These are phyloP conservation scores for Maudiozyma serrabonitensis DNA, from an alignment of 805 yeast genomes.

Conservation along the genomic window DNA sequence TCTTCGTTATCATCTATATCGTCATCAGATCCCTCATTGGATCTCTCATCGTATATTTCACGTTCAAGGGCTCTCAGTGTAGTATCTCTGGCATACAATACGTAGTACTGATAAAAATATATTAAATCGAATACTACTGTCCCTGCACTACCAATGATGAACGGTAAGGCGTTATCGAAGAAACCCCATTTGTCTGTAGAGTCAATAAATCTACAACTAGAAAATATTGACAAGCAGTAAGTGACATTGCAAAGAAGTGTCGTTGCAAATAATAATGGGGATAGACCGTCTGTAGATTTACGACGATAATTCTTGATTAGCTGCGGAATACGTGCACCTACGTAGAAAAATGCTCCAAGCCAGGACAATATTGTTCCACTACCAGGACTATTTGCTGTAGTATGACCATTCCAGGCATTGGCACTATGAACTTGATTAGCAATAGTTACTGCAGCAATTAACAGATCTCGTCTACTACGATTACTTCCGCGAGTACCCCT, in stretches of 20 bases:
- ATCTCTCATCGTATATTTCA: conserved; percentile 4
- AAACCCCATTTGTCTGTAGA: conserved; percentile 36
- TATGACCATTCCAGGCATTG: neutral
- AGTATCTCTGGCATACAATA: conserved; percentile 25
- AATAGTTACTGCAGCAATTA: conserved; percentile 20
- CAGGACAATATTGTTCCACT: conserved; percentile 56
- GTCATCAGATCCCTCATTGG: neutral
- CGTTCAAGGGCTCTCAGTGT: conserved; percentile 22
- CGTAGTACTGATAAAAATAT: conserved; percentile 51
- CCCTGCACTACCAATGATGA: conserved; percentile 76
- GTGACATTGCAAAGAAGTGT: conserved; percentile 72
- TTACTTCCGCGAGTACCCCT: conserved; percentile 4
- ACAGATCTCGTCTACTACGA: conserved; percentile 8
- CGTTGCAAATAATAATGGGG: conserved; percentile 68
- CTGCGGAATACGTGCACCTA: conserved; percentile 78
- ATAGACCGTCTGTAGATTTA: conserved; percentile 78
- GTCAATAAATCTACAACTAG: conserved; percentile 45
- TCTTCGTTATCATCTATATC: neutral
- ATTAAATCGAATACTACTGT: conserved; percentile 68
- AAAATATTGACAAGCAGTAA: conserved; percentile 65
- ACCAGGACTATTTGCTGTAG: neutral
- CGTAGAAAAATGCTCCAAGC: conserved; percentile 66
- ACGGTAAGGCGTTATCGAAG: conserved; percentile 65
- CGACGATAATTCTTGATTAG: conserved; percentile 63
- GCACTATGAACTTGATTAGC: conserved; percentile 12